Base-by-base conservation (phyloP, 371 early-diverging fungal genomes). In the Enteropsectra breve region DNA sequence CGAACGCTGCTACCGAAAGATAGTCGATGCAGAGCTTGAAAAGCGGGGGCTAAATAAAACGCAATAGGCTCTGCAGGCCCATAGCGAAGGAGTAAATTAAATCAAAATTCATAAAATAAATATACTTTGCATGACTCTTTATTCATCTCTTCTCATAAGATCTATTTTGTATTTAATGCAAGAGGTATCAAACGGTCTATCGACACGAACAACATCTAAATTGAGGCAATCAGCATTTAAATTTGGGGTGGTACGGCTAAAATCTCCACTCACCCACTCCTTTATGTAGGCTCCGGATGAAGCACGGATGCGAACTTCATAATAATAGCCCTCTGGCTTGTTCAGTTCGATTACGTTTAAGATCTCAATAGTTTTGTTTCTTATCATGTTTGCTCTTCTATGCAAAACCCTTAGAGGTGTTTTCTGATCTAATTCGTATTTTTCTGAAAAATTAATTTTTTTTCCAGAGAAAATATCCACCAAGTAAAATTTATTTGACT, bases 241-340 rank as follows among this genome's bases (percentile, higher is more conserved):
- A 56, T 85, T 88, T 26, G 95, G 97, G 13, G 63, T 65, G 1
- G 94, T 92, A 37, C 94, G 81, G 0, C 92, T 92, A 8, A 88
- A 76, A 79, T 96, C 95, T 11, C 92, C 90, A 69, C 91, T 91
- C 0, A 92, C 86, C 84, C 93, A 95, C 80, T 96, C 97, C 73
- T 96, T 96, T 63, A 96, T 90, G 69, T 96, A 96, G 0, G 93
- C 87, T 6, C 96, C 96, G 1, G 95, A 92, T 21, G 60, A 61
- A 28, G 74, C 56, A 26, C 33, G 52, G 15, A 76, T 43, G 1
- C 18, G 13, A n/a, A 73, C 46, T 0, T 29, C 30, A 32, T 65
- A 70, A 24, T 66, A 70, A 23, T 52, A 60, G 28, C 57, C 30
- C 29, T 63, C 69, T 0, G 43, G 28, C 8, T 4, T 48, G 2